A percentile compares a stretch with the other conserved stretches of the same genome.
Evolutionary conservation across 1,284 basidiomycete genomes (phyloP).

Genomic region (Violaceomyces palustris): DNA sequence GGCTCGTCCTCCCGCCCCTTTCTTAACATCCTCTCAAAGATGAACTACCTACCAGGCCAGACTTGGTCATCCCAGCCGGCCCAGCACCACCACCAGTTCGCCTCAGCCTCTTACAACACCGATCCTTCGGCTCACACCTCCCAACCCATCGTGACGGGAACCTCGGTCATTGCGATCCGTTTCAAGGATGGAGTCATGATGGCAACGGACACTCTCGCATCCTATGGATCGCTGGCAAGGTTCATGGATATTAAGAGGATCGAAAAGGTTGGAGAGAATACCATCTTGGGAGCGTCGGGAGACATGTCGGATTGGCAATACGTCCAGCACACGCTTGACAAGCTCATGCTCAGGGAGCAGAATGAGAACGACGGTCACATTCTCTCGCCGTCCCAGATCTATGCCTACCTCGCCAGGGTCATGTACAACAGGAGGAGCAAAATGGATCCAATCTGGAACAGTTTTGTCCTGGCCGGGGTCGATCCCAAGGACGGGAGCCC

Average conservation of each 20-base stretch:
- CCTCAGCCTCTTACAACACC: conserved; percentile 47
- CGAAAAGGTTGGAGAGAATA: conserved; percentile 69
- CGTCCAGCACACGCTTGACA: conserved; percentile 63
- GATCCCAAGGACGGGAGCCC: conserved; percentile 31
- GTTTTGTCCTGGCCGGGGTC: conserved; percentile 72
- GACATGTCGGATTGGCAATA: conserved; percentile 99
- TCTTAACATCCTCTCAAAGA: conserved; percentile 5
- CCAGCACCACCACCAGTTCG: conserved; percentile 13
- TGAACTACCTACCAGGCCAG: conserved; percentile 30
- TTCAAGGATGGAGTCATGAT: conserved; percentile 97
- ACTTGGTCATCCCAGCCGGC: conserved; percentile 28
- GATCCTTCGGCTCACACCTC: conserved; percentile 50
- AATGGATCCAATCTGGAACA: conserved; percentile 94
- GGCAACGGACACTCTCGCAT: conserved; percentile 96
- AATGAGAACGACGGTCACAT: conserved; percentile 75
- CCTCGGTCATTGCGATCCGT: conserved; percentile 86
- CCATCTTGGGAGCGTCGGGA: conserved; percentile 84
- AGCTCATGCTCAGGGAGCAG: conserved; percentile 62
- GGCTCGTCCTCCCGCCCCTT: too few species aligned
- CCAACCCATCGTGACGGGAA: conserved; percentile 93
- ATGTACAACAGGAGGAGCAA: conserved; percentile 86
- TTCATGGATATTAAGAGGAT: conserved; percentile 93
- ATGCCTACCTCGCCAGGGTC: conserved; percentile 82
- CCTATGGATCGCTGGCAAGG: conserved; percentile 92
- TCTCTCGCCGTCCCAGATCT: conserved; percentile 82